Evolutionary conservation across 1,284 basidiomycete genomes (phyloP).

Genomic region (Coniferiporia weirii): DNA sequence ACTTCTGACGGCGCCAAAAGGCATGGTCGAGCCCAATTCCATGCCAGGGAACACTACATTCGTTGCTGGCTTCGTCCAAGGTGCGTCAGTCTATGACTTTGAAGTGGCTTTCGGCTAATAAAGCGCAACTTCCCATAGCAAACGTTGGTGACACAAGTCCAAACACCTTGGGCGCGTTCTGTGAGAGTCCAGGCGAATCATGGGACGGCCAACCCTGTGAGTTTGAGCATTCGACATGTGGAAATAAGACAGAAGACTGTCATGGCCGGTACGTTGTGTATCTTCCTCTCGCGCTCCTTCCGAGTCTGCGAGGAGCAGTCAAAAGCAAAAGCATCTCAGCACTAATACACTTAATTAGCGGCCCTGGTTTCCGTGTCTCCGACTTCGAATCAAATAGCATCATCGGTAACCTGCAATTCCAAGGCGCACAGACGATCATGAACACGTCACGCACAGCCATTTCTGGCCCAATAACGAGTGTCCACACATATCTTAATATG

Average conservation of each 20-base stretch:
- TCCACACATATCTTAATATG: slow-evolving; percentile 68
- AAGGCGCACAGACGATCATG: slow-evolving; percentile 62
- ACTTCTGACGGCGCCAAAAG: slow-evolving; percentile 30
- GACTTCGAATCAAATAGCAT: slow-evolving; percentile 69
- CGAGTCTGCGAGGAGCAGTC: not conserved
- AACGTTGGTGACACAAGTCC: slow-evolving; percentile 76
- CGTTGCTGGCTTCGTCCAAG: slow-evolving; percentile 72
- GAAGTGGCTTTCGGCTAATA: slow-evolving; percentile 2
- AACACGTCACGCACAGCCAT: slow-evolving; percentile 32
- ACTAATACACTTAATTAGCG: slow-evolving; percentile 34
- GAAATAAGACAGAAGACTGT: slow-evolving; percentile 60
- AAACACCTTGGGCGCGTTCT: slow-evolving; percentile 72
- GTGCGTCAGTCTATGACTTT: slow-evolving; percentile 32
- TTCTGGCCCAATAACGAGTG: slow-evolving; percentile 55
- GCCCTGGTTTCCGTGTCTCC: slow-evolving; percentile 66
- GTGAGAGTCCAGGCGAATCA: slow-evolving; percentile 65
- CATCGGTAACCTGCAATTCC: slow-evolving; percentile 62
- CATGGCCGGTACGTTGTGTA: slow-evolving; percentile 53
- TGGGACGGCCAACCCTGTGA: slow-evolving; percentile 65
- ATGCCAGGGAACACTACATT: slow-evolving; percentile 69
- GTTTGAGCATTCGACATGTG: slow-evolving; percentile 67
- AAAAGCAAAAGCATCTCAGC: not conserved
- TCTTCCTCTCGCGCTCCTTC: slow-evolving; percentile 1
- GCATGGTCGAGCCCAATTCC: slow-evolving; percentile 52
- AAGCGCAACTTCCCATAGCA: slow-evolving; percentile 34